These are phyloP conservation scores for Coniochaeta ligniaria DNA, from an alignment of 2,329 filamentous ascomycete species.

Conservation along the genomic window DNA sequence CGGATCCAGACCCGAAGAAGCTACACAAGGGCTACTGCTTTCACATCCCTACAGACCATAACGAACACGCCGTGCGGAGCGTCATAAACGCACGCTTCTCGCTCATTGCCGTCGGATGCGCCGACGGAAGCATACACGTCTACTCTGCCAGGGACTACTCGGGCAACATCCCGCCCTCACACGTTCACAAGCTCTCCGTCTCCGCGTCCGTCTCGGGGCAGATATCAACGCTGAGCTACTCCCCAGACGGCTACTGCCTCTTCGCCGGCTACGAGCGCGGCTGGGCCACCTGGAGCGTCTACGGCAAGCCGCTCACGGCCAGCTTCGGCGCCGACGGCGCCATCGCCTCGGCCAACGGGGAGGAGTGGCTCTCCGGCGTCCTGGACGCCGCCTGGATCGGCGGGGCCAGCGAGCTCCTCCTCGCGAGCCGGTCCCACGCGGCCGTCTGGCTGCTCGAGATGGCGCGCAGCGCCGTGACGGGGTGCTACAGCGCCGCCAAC, in stretches of 20 bases:
- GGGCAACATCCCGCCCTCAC: slow-evolving; percentile 84
- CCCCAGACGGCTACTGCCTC: slow-evolving; percentile 91
- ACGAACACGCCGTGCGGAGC: slow-evolving; percentile 60
- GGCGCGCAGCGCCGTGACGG: slow-evolving; percentile 86
- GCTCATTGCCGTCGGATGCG: slow-evolving; percentile 78
- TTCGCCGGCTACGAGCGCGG: slow-evolving; percentile 90
- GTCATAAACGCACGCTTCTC: slow-evolving; percentile 95
- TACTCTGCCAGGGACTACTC: slow-evolving; percentile 91
- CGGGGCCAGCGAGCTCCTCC: slow-evolving; percentile 76
- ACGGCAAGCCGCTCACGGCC: slow-evolving; percentile 79
- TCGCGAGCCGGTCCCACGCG: slow-evolving; percentile 65
- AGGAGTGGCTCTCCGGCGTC: slow-evolving; percentile 79
- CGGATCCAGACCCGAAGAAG: slow-evolving; percentile 45
- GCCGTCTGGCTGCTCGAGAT: slow-evolving; percentile 85
- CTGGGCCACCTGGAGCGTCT: slow-evolving; percentile 97
- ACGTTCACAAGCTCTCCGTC: slow-evolving; percentile 64
- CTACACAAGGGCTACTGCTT: slow-evolving; percentile 91
- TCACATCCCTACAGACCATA: slow-evolving; percentile 58
- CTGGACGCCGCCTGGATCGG: slow-evolving; percentile 78
- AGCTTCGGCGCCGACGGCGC: slow-evolving; percentile 68
- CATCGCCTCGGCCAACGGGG: slow-evolving; percentile 60
- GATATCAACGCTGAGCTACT: slow-evolving; percentile 74
- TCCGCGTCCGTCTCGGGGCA: slow-evolving; percentile 61
- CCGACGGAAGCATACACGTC: slow-evolving; percentile 73
- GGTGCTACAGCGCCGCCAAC: slow-evolving; percentile 87